Base-by-base conservation (phyloP, 2,329 filamentous ascomycete species). In the Trichophyton benhamiae region DNA sequence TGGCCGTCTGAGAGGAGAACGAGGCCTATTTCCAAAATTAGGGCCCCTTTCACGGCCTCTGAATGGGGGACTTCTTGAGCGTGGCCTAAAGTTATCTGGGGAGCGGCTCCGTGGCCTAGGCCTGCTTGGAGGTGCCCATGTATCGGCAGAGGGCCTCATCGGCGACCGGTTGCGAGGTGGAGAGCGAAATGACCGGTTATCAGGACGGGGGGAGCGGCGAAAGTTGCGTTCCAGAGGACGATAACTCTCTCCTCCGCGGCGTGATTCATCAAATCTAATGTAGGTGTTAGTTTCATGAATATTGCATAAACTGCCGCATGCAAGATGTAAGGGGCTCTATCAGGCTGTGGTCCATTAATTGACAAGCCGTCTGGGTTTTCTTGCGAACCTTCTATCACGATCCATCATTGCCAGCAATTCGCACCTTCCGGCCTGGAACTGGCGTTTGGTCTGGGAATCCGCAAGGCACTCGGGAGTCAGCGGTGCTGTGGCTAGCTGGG, bases 191-290 rank as follows among this genome's bases (percentile, higher is more conserved):
- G 68, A 68, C 60, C 72, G 71, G 55, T 67, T 68, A 63, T 73
- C 75, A 15, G 68, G 69, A 60, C 73, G 70, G 63, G 74, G 71
- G 52, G 70, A 70, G 58, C 69, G 71, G 42, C 71, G 71, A 61
- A 67, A 66, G 36, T 64, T 46, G 64, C 71, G 69, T 55, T 70
- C 70, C 4, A 33, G 25, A 9, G 75, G 75, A n/a, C 75, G 74
- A 68, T 76, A 76, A 63, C 74, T 76, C 66, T 76, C 75, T 58
- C 75, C 73, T 46, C 74, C 74, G 61, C 75, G 72, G n/a, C 74
- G 72, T 33, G 73, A 71, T 61, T 76, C 62, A 30, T 66, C 65
- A 58, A 64, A 68, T 64, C 66, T 68, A 48, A 42, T 13, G 17
- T 4, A 41, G 22, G 20, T 22, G 55, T 42, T 11, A 58, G 49